Evolutionary conservation across 2,329 filamentous ascomycete species (phyloP), one percentile per base, ranked within the genome.

Genomic region (Cladosporium sp.): DNA sequence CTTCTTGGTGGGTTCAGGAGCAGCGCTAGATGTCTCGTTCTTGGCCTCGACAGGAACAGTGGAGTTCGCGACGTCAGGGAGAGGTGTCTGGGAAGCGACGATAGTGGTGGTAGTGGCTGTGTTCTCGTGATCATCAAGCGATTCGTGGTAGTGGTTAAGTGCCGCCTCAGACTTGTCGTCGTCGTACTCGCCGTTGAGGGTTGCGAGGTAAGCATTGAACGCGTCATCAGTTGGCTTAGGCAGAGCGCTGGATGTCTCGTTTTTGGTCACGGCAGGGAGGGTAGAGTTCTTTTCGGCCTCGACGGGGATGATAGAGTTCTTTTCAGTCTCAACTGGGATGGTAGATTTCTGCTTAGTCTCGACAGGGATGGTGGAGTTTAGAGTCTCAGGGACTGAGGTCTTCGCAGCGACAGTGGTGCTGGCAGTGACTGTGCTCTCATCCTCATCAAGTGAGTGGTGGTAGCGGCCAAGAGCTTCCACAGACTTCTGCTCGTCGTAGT

Each of bases 21-120:
- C 28, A 32, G 28, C 59, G 58, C 38, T 44, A 14, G 59, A 34
- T 1, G 59, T 54, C 59, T 54, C 47, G 15, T 63, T 63, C 59
- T 63, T 62, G 5, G 30, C 7, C 12, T 26, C 47, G 26, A 28
- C 26, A 30, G 52, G 12, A 1, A 6, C 52, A 4, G 26, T 55
- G 3, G 52, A 32, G 52, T 28, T 34, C 52, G 4, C 15, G 4
- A 15, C 18, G 15, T 41, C 38, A 41, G 38, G 4, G 15, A 41
- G n/a, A 2, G 24, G 47, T 14, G 21, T 51, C 8, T 24, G 4
- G 10, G 59, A 30, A 57, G 54, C 15, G 11, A n/a, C 15, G 4
- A 24, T 24, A 24, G 24, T 24, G 24, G 24, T 24, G 24, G 24
- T 24, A 24, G 24, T 24, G 24, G 24, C 24, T 24, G 24, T 24